These are phyloP conservation scores for Helianthus annuus DNA, from an alignment of 129 eudicot genomes.

Conservation along the genomic window HanXRQr2.0-SUNRISE NC_035449.2:3415545-3416044, in stretches of 20 bases:
- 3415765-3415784: conserved; percentile 51
- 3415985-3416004: not conserved
- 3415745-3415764: conserved; percentile 53
- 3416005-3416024: conserved; percentile 8
- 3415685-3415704: conserved; percentile 69
- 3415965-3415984: conserved; percentile 37
- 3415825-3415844: conserved; percentile 4
- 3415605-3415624: not conserved
- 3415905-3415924: conserved; percentile 68
- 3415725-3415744: conserved; percentile 35
- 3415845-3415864: conserved; percentile 29
- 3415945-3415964: conserved; percentile 80
- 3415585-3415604: not conserved
- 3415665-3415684: conserved; percentile 60
- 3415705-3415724: conserved; percentile 60
- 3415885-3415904: conserved; percentile 51
- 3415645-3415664: conserved; percentile 4
- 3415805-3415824: conserved; percentile 11
- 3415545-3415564: no score
- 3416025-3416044: conserved; percentile 16
- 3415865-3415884: conserved; percentile 41
- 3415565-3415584: not conserved
- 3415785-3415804: conserved; percentile 52
- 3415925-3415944: conserved; percentile 74
- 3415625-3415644: not conserved